A percentile compares a stretch with the other conserved stretches of the same genome.
Conservation (phyloP, 2,329 filamentous ascomycete genomes). For the Ceratocystis variospora region DNA sequence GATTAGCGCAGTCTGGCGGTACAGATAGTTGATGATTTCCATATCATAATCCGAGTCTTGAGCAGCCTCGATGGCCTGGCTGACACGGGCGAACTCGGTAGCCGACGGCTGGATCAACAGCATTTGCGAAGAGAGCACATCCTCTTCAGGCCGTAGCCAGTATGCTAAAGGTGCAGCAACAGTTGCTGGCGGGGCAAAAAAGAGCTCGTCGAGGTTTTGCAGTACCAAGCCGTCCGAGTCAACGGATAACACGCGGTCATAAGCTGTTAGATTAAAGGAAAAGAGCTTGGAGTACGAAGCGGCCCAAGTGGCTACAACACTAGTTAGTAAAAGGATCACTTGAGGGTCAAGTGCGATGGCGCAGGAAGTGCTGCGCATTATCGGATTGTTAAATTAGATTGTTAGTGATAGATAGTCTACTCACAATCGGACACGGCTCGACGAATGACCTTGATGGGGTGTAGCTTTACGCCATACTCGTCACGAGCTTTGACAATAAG, state of each 20-base stretch:
- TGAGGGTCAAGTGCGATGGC: background rate
- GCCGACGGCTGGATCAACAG: conserved; percentile 47
- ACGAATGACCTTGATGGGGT: conserved; percentile 30
- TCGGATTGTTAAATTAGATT: too few species aligned
- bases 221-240: conserved; percentile 52
- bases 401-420: conserved; percentile 16
- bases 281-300: conserved; percentile 54
- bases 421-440: conserved; percentile 28
- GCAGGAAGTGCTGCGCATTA: background rate
- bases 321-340: background rate
- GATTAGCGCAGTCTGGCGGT: conserved; percentile 42
- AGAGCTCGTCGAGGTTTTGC: conserved; percentile 54
- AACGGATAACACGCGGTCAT: conserved; percentile 35
- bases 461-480: conserved; percentile 32
- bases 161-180: conserved; percentile 60
- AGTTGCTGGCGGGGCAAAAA: conserved; percentile 46
- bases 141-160: conserved; percentile 44
- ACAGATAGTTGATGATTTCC: conserved; percentile 52
- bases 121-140: conserved; percentile 45
- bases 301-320: conserved; percentile 40
- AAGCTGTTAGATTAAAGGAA: conserved; percentile 53
- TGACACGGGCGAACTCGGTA: conserved; percentile 33
- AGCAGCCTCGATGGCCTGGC: conserved; percentile 21
- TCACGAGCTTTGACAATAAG: conserved; percentile 32
- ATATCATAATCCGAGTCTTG: conserved; percentile 41